Base-by-base conservation (phyloP, 352 stramenopile genomes). In the Peronospora belbahrii region DNA sequence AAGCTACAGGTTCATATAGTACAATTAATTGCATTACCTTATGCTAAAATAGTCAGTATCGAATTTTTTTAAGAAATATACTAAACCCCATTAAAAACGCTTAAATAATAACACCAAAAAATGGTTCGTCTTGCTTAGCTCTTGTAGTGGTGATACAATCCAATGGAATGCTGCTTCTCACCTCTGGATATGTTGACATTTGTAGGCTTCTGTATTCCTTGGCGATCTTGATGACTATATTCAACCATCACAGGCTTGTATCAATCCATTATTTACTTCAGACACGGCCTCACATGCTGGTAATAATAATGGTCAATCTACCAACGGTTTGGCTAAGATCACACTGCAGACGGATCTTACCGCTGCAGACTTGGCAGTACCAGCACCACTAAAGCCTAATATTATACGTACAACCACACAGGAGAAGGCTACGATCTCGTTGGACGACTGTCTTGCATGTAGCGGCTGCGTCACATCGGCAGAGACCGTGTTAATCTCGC, bases 401-500 rank as follows among this genome's bases (percentile, higher is more conserved):
- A 84, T 95, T 36, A 95, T 95, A 56, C 79, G 74, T 36, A 83
- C 74, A 10, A 76, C 60, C 6, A 65, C 58, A 27, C 59, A 85
- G 44, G 74, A 95, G 56, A 93, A 94, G 39, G 90, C 90, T 5
- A 95, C 84, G 6, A 94, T 98, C 34, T 97, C 92, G 37, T 79
- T 98, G 17, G 89, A 95, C 28, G 95, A 98, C 70, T 98, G 95
- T 53, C 85, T 98, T 30, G 95, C 95, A 1, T 98, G 95, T 72
- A 97, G 83, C 18, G 95, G 95, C 42, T 98, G 95, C 59, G 92
- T 98, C 38, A 98, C 95, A 42, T 97, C 94, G n/a, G 93, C 95
- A 2, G 95, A 98, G 74, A 95, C 94, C n/a, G 93, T 98, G n/a
- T 70, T 98, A 9, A 92, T 98, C 64, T 95, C 95, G 38, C 85